Conservation (phyloP, 805 yeast genomes). For the Ogataea siamensis region DNA sequence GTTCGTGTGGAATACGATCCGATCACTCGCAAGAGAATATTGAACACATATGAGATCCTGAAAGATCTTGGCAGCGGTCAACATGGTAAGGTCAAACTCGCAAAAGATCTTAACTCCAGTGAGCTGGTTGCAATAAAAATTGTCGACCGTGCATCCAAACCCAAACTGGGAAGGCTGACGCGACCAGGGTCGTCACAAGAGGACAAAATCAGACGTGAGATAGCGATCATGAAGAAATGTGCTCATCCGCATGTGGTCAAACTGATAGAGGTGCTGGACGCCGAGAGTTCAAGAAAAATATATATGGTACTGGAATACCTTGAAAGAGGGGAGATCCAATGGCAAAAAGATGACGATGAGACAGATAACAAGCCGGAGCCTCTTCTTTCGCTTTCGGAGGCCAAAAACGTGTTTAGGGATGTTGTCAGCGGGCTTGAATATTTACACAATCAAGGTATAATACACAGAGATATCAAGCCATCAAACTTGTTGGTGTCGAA, state of each 20-base stretch:
- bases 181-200: slow-evolving; percentile 45
- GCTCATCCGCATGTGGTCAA: slow-evolving; percentile 91
- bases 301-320: slow-evolving; percentile 88
- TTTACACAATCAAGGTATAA: slow-evolving; percentile 83
- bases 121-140: slow-evolving; percentile 90
- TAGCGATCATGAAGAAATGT: slow-evolving; percentile 91
- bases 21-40: slow-evolving; percentile 68
- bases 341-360: slow-evolving; percentile 52
- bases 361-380: slow-evolving; percentile 46
- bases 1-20: slow-evolving; percentile 89
- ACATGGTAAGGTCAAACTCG: slow-evolving; percentile 97
- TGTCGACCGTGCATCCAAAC: slow-evolving; percentile 70
- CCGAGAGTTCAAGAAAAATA: slow-evolving; percentile 75
- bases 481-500: slow-evolving; percentile 77
- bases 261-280: slow-evolving; percentile 85
- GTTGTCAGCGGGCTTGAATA: slow-evolving; percentile 87
- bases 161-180: slow-evolving; percentile 44
- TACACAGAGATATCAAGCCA: slow-evolving; percentile 95
- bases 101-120: slow-evolving; percentile 61
- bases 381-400: slow-evolving; percentile 59
- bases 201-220: slow-evolving; percentile 77
- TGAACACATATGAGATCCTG: slow-evolving; percentile 87
- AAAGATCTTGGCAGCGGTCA: slow-evolving; percentile 93
- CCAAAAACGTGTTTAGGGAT: slow-evolving; percentile 74
- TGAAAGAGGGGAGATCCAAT: slow-evolving; percentile 85